These are phyloP conservation scores for Penicillium cataractarum DNA, from an alignment of 495 filamentous ascomycete species.

Conservation along the genomic window DNA sequence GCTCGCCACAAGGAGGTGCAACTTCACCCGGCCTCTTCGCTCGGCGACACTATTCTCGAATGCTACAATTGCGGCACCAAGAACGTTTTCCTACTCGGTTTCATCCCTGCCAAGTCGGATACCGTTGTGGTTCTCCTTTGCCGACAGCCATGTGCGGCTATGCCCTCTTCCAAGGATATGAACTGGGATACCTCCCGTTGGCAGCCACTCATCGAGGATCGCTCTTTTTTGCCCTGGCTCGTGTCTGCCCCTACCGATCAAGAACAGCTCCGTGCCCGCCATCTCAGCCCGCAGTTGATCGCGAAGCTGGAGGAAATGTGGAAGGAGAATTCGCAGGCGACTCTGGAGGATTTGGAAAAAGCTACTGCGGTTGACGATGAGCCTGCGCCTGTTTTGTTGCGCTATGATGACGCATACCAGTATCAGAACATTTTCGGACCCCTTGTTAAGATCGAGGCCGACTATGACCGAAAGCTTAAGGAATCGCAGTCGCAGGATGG, in stretches of 20 bases:
- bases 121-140: conserved; percentile 97
- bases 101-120: conserved; percentile 99
- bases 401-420: conserved; percentile 97
- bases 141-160: conserved; percentile 92
- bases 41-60: conserved; percentile 95
- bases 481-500: conserved; percentile 97
- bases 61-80: conserved; percentile 99
- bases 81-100: conserved; percentile 98
- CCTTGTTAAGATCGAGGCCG: conserved; percentile 98
- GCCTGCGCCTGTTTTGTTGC: conserved; percentile 87
- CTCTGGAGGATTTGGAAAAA: conserved; percentile 91
- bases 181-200: conserved; percentile 99
- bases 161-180: conserved; percentile 98
- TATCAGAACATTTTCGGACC: conserved; percentile 99
- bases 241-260: conserved; percentile 88
- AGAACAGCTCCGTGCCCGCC: conserved; percentile 92
- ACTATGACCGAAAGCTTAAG: conserved; percentile 98
- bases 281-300: conserved; percentile 93
- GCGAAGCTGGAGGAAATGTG: conserved; percentile 98
- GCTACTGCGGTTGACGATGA: conserved; percentile 93
- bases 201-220: conserved; percentile 97
- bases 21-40: conserved; percentile 89
- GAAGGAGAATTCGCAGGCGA: conserved; percentile 93
- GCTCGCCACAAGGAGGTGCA: conserved; percentile 99
- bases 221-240: conserved; percentile 93